Evolutionary conservation across 768 basidiomycete genomes (phyloP).

Genomic region (Favolaschia claudopus): DNA sequence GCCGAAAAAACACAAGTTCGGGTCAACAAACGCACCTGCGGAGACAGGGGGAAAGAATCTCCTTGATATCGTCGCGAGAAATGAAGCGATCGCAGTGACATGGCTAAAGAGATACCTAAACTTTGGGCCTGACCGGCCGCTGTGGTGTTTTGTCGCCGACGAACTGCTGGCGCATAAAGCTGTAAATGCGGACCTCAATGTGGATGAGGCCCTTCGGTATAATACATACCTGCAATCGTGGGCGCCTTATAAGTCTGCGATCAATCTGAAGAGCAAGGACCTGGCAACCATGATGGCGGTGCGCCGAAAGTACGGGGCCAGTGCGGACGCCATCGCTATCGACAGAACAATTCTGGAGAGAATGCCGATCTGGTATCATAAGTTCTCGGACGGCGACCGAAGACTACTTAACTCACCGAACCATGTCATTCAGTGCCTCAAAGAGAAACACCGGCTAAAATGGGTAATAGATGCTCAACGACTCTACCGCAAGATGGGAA

Average conservation of each 20-base stretch:
- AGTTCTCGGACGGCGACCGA: background rate
- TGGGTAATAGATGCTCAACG: background rate
- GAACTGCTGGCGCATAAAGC: background rate
- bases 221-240: conserved; percentile 4
- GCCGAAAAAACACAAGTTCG: background rate
- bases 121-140: background rate
- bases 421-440: background rate
- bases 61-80: background rate
- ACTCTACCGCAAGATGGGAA: background rate
- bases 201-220: background rate
- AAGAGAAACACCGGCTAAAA: conserved; percentile 1
- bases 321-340: background rate
- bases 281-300: conserved; percentile 5
- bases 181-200: background rate
- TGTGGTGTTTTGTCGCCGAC: too few relatives aligned
- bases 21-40: conserved; percentile 7
- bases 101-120: background rate
- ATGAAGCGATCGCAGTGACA: background rate
- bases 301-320: background rate
- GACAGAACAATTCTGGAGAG: background rate
- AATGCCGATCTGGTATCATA: conserved; percentile 15
- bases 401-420: background rate
- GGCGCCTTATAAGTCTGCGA: background rate
- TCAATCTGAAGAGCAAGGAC: background rate
- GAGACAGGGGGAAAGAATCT: background rate